Evolutionary conservation across 257 asterid genomes (phyloP).

Genomic region (Verbascum thapsus): DNA sequence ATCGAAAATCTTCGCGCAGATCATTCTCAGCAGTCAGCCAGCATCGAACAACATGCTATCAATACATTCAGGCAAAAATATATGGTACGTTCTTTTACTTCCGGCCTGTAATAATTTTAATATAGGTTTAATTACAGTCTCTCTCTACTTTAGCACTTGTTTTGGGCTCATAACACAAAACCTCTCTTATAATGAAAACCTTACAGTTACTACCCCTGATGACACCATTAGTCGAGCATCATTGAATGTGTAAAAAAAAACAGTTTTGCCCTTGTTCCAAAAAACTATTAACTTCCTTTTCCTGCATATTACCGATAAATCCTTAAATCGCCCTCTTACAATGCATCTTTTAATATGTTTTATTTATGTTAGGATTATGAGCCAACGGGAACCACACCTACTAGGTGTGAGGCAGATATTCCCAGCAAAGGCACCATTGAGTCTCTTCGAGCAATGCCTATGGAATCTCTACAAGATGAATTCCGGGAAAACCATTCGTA

Average conservation of each 20-base stretch:
- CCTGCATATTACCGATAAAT: neutral
- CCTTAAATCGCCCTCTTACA: neutral
- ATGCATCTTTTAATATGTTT: neutral
- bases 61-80: constrained; percentile 64
- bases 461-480: constrained; percentile 71
- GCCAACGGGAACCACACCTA: constrained; percentile 74
- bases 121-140: no score
- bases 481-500: constrained; percentile 58
- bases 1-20: constrained; percentile 50
- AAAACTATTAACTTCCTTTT: neutral
- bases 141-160: no score
- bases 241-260: no score
- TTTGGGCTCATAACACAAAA: no score
- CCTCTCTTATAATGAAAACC: no score
- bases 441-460: constrained; percentile 72
- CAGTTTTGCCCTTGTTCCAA: no score
- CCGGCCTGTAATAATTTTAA: no score
- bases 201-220: no score
- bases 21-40: constrained; percentile 56
- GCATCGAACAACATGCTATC: constrained; percentile 52
- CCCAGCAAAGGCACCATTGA: constrained; percentile 75
- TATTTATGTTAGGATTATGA: constrained; percentile 66
- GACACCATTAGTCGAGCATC: no score
- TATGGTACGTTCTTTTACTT: constrained; percentile 44
- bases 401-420: constrained; percentile 55